Evolutionary conservation across 73 alveolate genomes (phyloP), one percentile per base, ranked within the genome.

Genomic region (Paramecium tetraurelia): DNA sequence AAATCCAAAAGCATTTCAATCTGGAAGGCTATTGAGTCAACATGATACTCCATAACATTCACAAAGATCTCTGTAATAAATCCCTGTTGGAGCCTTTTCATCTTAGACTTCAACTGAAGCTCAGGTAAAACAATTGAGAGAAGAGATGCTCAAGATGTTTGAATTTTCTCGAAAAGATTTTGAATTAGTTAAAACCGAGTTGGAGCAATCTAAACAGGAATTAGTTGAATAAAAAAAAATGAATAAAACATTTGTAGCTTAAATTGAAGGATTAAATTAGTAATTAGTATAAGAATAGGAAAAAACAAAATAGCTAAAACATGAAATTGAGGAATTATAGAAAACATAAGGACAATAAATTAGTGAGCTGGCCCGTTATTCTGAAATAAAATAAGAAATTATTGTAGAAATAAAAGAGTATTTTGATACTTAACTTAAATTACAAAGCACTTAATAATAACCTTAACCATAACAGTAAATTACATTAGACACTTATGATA

Each of bases 401-500:
- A 53, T 4, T 4, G 1, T n/a, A 0, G 69, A 53, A 53, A 18
- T 53, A 12, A 20, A 53, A 53, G 18, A 6, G 7, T 53, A 53
- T 53, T 16, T 53, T 53, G 69, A 53, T 53, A 53, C 4, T 53
- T 53, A 53, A 22, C 3, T 53, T 5, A 53, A 53, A 53, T 53
- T 53, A 18, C 31, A 53, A 18, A n/a, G 14, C 2, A 53, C 69
- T 53, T 53, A 53, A 9, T 18, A 16, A 53, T 53, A 53, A 53
- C n/a, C 0, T n/a, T 53, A 53, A 20, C 69, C 69, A 3, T 53
- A 53, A 53, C 9, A 29, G n/a, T 75, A 33, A 75, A 24, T 36
- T 10, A 68, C 50, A 14, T 44, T 75, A 75, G 87, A 75, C 48
- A 75, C 87, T 33, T 75, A 75, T 75, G 87, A 75, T 20, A 33